A percentile compares a stretch with the other conserved stretches of the same genome.
These are phyloP conservation scores for Nicotiana attenuata DNA, from an alignment of 257 asterid species.

Conservation along the genomic window DNA sequence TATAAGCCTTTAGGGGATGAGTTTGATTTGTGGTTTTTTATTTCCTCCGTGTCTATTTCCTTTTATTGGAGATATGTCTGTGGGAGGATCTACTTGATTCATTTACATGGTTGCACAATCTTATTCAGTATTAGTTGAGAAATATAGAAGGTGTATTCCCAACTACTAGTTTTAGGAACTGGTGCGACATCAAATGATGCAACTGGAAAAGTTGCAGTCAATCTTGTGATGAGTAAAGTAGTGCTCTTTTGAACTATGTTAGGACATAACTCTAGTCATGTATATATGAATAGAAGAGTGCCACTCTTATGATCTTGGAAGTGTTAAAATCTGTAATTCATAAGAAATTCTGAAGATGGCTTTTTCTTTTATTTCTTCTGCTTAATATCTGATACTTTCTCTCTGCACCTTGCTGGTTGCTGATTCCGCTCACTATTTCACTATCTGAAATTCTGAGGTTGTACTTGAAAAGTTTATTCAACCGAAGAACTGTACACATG, in stretches of 20 bases:
- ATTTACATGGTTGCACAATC: not conserved
- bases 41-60: too few relatives aligned
- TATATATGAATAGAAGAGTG: not conserved
- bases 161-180: not conserved
- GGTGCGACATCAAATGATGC: not conserved
- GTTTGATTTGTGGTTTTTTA: not conserved
- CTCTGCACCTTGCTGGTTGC: not conserved
- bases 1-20: not conserved
- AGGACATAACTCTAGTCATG: not conserved
- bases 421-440: not conserved
- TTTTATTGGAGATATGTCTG: not conserved
- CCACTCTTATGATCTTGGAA: not conserved
- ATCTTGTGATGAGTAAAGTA: not conserved
- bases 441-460: not conserved
- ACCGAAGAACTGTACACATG: not conserved
- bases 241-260: not conserved
- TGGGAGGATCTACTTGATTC: not conserved
- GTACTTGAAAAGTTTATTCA: not conserved
- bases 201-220: not conserved
- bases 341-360: not conserved
- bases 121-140: not conserved
- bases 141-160: not conserved
- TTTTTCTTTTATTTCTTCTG: not conserved
- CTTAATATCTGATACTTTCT: not conserved
- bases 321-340: not conserved